Conservation (phyloP, 2,329 filamentous ascomycete genomes). For the Didymella exigua region DNA sequence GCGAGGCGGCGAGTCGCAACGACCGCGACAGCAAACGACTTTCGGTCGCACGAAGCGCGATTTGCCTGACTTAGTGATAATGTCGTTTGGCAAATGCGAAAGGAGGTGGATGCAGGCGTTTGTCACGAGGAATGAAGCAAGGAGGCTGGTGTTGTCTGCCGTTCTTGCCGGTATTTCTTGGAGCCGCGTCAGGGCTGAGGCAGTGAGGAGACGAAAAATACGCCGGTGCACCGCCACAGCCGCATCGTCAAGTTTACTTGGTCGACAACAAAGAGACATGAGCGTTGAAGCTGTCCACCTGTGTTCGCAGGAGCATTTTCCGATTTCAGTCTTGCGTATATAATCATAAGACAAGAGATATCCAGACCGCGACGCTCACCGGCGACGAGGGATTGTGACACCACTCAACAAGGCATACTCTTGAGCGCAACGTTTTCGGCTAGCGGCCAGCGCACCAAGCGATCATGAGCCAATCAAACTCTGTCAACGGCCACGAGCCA, state of each 20-base stretch:
- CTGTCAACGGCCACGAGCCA: conserved; percentile 20
- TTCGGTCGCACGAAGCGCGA: not conserved
- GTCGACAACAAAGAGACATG: not conserved
- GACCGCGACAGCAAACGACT: not conserved
- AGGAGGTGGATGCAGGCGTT: not conserved
- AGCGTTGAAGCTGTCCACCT: not conserved
- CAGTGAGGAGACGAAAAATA: conserved; percentile 6
- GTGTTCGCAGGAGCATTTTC: not conserved
- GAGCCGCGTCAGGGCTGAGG: conserved; percentile 21
- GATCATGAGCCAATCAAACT: conserved; percentile 23
- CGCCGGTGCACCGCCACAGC: conserved; percentile 27
- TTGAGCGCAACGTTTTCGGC: conserved; percentile 1
- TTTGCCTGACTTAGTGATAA: not conserved
- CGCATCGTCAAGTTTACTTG: not conserved
- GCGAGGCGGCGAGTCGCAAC: not conserved
- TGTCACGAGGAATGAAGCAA: not conserved
- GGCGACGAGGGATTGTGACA: not conserved
- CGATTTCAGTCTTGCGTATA: not conserved
- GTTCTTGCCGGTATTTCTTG: conserved; percentile 21
- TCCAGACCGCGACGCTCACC: conserved; percentile 2
- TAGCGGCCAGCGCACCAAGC: conserved; percentile 8
- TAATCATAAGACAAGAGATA: not conserved
- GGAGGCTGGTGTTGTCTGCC: conserved; percentile 16
- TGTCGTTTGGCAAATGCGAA: not conserved
- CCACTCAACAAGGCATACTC: not conserved